phyloP scores from a whole-genome alignment of 768 basidiomycete species.

The Lactifluus piperatus region DNA sequence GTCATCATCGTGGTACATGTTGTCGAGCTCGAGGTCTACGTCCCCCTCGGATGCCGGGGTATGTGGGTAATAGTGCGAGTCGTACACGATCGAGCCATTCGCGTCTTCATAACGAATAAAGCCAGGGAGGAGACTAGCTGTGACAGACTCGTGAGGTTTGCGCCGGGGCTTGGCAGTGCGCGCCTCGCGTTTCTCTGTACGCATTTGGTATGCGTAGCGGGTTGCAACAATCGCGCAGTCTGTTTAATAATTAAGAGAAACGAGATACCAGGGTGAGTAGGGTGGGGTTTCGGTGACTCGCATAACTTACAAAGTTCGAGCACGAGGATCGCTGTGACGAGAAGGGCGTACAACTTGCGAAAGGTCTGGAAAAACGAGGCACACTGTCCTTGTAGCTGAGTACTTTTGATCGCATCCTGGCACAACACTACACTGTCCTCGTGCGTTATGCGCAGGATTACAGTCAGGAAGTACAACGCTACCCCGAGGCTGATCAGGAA shows the following conservation, averaged over 20 bases:
- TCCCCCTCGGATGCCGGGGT: neutral
- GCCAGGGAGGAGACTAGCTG: slow-evolving; percentile 2
- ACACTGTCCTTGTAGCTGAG: slow-evolving; percentile 39
- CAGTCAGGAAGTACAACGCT: slow-evolving; percentile 43
- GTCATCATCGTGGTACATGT: neutral
- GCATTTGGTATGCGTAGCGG: slow-evolving; percentile 19
- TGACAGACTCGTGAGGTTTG: neutral
- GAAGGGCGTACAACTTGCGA: slow-evolving; percentile 37
- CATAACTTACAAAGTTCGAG: slow-evolving; percentile 47
- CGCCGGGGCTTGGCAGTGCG: slow-evolving; percentile 15
- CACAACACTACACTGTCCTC: slow-evolving; percentile 39
- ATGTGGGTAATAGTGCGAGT: neutral
- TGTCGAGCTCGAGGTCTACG: neutral
- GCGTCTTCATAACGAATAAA: slow-evolving; percentile 14
- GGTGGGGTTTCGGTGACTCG: neutral
- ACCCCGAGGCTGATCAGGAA: slow-evolving; percentile 46
- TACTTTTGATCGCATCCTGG: slow-evolving; percentile 34
- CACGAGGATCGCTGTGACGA: slow-evolving; percentile 38
- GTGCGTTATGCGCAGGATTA: slow-evolving; percentile 38
- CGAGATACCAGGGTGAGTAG: neutral
- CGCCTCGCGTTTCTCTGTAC: slow-evolving; percentile 16
- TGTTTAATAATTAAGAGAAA: neutral
- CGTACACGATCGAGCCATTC: slow-evolving; percentile 12
- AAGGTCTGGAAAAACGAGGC: slow-evolving; percentile 33
- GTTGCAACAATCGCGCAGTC: slow-evolving; percentile 22